phyloP scores from a whole-genome alignment of 192 early-diverging fungal genomes.

The Kickxella alabastrina region DNA sequence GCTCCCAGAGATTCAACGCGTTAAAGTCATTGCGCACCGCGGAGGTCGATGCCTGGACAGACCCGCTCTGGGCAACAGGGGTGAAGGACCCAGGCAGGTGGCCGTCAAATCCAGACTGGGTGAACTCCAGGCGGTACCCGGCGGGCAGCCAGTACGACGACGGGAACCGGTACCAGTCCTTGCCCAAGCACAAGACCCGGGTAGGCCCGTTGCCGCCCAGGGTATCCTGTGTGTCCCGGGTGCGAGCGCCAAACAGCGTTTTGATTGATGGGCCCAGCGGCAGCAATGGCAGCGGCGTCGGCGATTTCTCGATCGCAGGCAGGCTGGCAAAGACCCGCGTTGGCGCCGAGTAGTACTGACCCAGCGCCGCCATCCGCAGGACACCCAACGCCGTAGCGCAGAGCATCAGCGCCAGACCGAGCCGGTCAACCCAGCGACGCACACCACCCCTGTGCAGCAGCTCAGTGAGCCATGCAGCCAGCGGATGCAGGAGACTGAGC shows the following conservation, averaged over 20 bases:
- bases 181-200: constrained; percentile 73
- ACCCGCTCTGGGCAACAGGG: constrained; percentile 9
- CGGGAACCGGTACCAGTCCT: constrained; percentile 95
- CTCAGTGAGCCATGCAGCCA: constrained; percentile 25
- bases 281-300: constrained; percentile 22
- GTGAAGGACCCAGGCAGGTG: constrained; percentile 79
- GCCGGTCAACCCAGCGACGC: background rate
- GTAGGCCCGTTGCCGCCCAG: background rate
- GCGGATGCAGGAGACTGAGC: constrained; percentile 54
- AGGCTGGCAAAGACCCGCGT: constrained; percentile 56
- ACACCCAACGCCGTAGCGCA: constrained; percentile 56
- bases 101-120: constrained; percentile 67
- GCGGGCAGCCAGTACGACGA: constrained; percentile 86
- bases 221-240: background rate
- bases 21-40: constrained; percentile 27
- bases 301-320: constrained; percentile 14
- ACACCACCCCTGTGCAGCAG: constrained; percentile 1
- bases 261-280: constrained; percentile 24
- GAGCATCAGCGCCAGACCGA: constrained; percentile 48
- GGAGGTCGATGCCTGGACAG: constrained; percentile 16
- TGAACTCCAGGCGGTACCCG: constrained; percentile 63
- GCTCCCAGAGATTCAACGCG: constrained; percentile 31
- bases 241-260: background rate
- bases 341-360: constrained; percentile 74
- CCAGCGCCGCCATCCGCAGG: constrained; percentile 66